phyloP scores from a whole-genome alignment of 805 yeast genomes.

The Metschnikowia gruessii region DNA sequence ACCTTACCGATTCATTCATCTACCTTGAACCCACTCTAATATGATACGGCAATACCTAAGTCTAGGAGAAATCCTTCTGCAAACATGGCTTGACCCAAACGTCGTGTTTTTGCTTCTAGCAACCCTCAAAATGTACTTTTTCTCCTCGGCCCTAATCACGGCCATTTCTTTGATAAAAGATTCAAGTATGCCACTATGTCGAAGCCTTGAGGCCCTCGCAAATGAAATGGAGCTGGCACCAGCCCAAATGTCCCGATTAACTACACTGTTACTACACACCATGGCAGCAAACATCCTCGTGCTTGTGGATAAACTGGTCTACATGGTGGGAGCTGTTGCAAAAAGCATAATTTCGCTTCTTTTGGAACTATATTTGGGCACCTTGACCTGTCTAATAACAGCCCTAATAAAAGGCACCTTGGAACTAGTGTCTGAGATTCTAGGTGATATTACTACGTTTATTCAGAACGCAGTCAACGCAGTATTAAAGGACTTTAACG shows the following conservation, averaged over 20 bases:
- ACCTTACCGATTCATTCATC: too few species aligned
- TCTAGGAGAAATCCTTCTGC: slow-evolving; percentile 55
- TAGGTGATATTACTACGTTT: slow-evolving; percentile 62
- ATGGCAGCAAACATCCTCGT: slow-evolving; percentile 48
- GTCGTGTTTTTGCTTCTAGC: slow-evolving; percentile 56
- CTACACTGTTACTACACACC: slow-evolving; percentile 50
- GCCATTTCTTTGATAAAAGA: slow-evolving; percentile 37
- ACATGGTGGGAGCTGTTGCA: slow-evolving; percentile 48
- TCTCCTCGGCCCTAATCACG: slow-evolving; percentile 45
- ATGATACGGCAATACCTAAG: slow-evolving; percentile 37
- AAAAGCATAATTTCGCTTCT: slow-evolving; percentile 13
- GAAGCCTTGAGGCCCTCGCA: slow-evolving; percentile 37
- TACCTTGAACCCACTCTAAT: too few species aligned
- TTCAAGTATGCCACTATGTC: slow-evolving; percentile 42
- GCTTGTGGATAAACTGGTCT: slow-evolving; percentile 54
- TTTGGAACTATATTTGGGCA: slow-evolving; percentile 70
- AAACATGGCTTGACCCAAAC: slow-evolving; percentile 63
- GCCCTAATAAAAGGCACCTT: slow-evolving; percentile 73
- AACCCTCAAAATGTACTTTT: slow-evolving; percentile 58
- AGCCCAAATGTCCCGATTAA: slow-evolving; percentile 50
- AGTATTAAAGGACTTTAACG: slow-evolving; percentile 61
- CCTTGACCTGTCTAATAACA: slow-evolving; percentile 77
- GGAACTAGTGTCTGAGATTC: slow-evolving; percentile 49
- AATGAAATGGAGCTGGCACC: slow-evolving; percentile 46
- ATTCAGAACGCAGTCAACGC: slow-evolving; percentile 57